Conservation (phyloP, 2,329 filamentous ascomycete genomes). For the Fusarium euwallaceae region DNA sequence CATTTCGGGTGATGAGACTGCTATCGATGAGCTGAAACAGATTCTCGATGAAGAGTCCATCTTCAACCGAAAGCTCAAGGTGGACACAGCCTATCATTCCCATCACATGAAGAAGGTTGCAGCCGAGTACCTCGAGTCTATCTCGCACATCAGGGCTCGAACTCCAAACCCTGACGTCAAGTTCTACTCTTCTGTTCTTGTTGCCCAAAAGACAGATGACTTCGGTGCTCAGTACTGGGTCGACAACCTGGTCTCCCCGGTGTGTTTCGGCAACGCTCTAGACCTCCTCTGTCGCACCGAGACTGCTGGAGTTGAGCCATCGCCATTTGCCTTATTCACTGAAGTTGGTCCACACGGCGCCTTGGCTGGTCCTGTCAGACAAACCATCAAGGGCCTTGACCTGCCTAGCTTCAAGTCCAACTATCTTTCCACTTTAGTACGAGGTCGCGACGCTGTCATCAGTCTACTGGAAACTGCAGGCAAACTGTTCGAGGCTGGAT, state of each 20-base stretch:
- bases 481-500: constrained; percentile 31
- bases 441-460: constrained; percentile 46
- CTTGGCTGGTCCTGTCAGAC: constrained; percentile 40
- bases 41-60: constrained; percentile 49
- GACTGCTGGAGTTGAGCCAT: neutral
- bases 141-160: constrained; percentile 17
- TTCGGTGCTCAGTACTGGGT: constrained; percentile 45
- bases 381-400: constrained; percentile 34
- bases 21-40: constrained; percentile 47
- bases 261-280: constrained; percentile 42
- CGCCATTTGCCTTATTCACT: constrained; percentile 25
- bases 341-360: constrained; percentile 46
- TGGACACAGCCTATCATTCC: constrained; percentile 59
- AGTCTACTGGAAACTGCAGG: constrained; percentile 25
- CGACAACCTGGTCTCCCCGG: constrained; percentile 47
- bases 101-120: constrained; percentile 49
- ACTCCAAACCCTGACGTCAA: constrained; percentile 18
- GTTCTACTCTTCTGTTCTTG: constrained; percentile 49
- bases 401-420: constrained; percentile 23
- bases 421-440: constrained; percentile 16
- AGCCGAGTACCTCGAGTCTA: constrained; percentile 42
- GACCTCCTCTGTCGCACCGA: constrained; percentile 22
- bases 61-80: constrained; percentile 51
- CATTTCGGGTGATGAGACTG: constrained; percentile 50
- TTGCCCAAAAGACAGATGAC: constrained; percentile 1